phyloP scores from a whole-genome alignment of 305 asterid species.

The Fraxinus paxiana region DNA sequence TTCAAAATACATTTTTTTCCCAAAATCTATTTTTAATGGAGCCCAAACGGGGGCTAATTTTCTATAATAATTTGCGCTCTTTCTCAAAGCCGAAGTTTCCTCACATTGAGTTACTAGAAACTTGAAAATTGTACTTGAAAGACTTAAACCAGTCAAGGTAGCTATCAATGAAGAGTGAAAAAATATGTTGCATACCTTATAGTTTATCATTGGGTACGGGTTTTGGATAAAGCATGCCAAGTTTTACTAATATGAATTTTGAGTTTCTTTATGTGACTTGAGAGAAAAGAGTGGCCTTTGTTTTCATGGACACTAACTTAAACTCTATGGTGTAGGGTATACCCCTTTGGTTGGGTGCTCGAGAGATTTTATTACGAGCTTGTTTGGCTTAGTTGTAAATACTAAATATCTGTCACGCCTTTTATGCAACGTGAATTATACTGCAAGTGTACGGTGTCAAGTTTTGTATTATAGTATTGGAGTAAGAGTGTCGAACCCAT shows the following conservation, averaged over 20 bases:
- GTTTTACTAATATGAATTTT: neutral
- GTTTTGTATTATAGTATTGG: too few relatives aligned
- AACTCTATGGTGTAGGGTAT: neutral
- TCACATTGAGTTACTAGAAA: neutral
- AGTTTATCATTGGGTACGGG: neutral
- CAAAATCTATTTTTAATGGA: too few relatives aligned
- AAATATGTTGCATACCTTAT: neutral
- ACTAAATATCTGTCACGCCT: neutral
- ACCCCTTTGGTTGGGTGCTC: neutral
- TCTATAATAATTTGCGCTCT: neutral
- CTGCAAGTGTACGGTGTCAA: too few relatives aligned
- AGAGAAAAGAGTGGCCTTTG: neutral
- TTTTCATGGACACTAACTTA: neutral
- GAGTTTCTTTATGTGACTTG: neutral
- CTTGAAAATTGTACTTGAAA: neutral
- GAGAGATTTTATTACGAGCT: neutral
- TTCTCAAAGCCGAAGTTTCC: constrained; percentile 14
- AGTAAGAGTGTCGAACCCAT: too few relatives aligned
- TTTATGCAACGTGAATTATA: too few relatives aligned
- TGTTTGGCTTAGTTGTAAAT: neutral
- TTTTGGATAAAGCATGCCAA: neutral
- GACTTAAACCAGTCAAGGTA: neutral
- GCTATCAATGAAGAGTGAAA: neutral
- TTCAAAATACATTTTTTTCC: too few relatives aligned
- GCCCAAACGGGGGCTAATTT: too few relatives aligned